Evolutionary conservation across 805 yeast species (phyloP), one percentile per base, ranked within the genome.

Genomic region (Lachancea thermotolerans): DNA sequence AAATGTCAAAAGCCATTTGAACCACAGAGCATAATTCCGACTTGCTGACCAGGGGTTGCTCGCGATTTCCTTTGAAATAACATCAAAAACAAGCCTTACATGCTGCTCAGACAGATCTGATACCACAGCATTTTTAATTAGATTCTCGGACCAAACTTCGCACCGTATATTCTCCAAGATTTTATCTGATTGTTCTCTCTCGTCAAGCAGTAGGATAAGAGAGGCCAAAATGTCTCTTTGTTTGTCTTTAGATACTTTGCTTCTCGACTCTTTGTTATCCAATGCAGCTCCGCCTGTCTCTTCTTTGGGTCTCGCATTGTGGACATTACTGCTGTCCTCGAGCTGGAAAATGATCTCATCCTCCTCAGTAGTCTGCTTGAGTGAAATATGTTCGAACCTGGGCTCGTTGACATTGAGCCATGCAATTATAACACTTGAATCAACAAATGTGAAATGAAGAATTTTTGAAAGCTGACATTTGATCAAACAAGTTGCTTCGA

Each of bases 1-100:
- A 11, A 76, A 66, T 25, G 89, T 72, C 48, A 90, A 67, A 14
- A 86, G 54, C 88, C 93, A 87, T 62, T 85, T 85, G 42, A 90
- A 70, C 96, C 97, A 91, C 56, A 14, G 37, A 4, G 37, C 18
- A 5, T 33, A 37, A 11, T 38, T 35, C n/a, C 17, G n/a, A n/a
- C 30, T 35, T 6, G 38, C 14, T 5, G 47, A 36, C 60, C 61
- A 59, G 14, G 60, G 51, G 44, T 57, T 56, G 38, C 59, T 60
- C 11, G 79, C 71, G 37, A 81, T 63, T 41, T 70, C 65, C 33
- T 68, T 68, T 3, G 77, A 72, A 25, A 77, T 62, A 35, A 62
- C 61, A 51, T 70, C 78, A 55, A 79, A 72, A 2, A 84, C 54
- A 4, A 55, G 51, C 1, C 69, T 57, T 1, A 77, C 71, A 28